Evolutionary conservation across 2,329 filamentous ascomycete genomes (phyloP).

Genomic region (Diaporthe vaccinii): DNA sequence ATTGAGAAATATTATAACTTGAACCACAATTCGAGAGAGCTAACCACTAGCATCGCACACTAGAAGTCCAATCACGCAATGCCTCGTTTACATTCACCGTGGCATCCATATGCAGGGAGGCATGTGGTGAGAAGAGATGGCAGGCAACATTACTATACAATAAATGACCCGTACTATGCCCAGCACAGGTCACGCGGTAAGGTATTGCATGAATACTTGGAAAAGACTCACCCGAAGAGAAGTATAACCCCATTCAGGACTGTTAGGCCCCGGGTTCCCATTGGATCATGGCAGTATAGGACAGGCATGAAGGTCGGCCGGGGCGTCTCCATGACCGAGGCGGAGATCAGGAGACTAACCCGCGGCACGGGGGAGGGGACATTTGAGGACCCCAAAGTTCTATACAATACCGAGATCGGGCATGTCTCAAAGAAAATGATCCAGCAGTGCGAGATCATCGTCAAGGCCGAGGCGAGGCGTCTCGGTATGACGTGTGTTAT

Average conservation of each 20-base stretch:
- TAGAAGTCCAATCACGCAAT: not conserved
- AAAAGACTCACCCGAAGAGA: not conserved
- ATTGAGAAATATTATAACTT: too few species aligned
- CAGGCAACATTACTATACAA: not conserved
- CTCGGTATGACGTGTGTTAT: not conserved
- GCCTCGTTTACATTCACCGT: not conserved
- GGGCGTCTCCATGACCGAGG: not conserved
- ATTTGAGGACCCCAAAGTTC: not conserved
- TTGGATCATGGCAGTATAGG: not conserved
- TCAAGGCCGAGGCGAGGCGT: not conserved
- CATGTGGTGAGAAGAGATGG: not conserved
- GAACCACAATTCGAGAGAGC: not conserved
- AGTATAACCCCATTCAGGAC: not conserved
- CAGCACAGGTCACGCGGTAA: not conserved
- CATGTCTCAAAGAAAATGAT: not conserved
- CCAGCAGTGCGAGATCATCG: not conserved
- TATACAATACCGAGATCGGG: not conserved
- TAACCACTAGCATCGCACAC: not conserved
- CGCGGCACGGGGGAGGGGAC: not conserved
- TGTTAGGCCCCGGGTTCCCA: not conserved
- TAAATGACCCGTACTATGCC: not conserved
- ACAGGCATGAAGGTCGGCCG: not conserved
- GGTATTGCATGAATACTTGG: not conserved
- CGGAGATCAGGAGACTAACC: accelerated
- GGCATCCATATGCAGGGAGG: not conserved